Evolutionary conservation across 768 basidiomycete species (phyloP), one percentile per base, ranked within the genome.

Genomic region (Xanthoconium stramineum): DNA sequence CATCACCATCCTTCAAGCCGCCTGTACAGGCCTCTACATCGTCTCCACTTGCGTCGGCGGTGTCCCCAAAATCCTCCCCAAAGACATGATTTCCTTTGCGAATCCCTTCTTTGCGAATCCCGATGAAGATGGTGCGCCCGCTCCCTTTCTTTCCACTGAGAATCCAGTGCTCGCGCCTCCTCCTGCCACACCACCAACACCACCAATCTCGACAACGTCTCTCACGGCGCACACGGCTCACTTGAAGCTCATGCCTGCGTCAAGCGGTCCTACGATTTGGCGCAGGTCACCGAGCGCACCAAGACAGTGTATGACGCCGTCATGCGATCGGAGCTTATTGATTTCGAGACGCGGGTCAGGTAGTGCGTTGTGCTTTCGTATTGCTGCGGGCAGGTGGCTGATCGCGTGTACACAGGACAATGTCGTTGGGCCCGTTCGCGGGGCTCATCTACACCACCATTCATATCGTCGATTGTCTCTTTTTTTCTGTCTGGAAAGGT

Each of bases 41-140:
- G 96, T 98, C 47, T 88, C 88, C 40, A 98, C 97, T 0, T 83
- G 86, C 43, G 96, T 98, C 0, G 97, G 97, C 0, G 97, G 97
- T 1, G 91, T 98, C 0, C 93, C 96, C 0, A 97, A 98, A 70
- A 89, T 98, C 52, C 75, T 99, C 14, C 97, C 97, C 0, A 76
- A 85, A 55, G 92, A 96, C 62, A 91, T 98, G 90, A 94, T 98
- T 56, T 92, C 91, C 48, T 97, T 98, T 66, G 93, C 95, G n/a
- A n/a, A n/a, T n/a, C n/a, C n/a, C n/a, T n/a, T n/a, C n/a, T n/a
- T n/a, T n/a, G n/a, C n/a, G 0, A 83, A 86, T 53, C 94, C 96
- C 0, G 91, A 98, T 40, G 94, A 92, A 72, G 93, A 97, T 61
- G 96, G 96, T 94, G 50, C 33, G 83, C 72, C 3, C 9, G n/a